Evolutionary conservation across 106 monocot species (phyloP), one percentile per base, ranked within the genome.

Genomic region (Apostasia ramifera): DNA sequence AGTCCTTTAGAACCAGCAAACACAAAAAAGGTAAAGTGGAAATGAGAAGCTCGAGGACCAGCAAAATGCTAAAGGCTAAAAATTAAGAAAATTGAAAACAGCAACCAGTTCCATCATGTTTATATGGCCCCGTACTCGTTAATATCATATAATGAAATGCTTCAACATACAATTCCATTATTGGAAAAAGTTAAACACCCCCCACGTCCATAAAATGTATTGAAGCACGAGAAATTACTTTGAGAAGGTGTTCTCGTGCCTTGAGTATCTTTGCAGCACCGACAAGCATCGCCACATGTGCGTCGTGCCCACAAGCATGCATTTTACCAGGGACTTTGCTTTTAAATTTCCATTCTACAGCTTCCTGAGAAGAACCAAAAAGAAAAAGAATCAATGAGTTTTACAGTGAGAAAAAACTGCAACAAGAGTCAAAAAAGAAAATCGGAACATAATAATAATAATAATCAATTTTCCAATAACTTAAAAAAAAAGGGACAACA

Each of bases 301-400:
- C 89, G 68, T 90, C 89, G 61, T 86, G 89, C 1, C 89, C 89
- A 67, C 89, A 90, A 45, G 89, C 89, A 70, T 90, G 89, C 89
- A 90, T 86, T 73, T 81, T 86, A 2, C 89, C 89, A 6, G 74
- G 66, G 46, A 71, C 53, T 75, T 83, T 83, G 67, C 89, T 87
- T 58, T 87, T 87, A 70, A 81, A 56, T 63, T 84, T 67, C 87
- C 87, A 87, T 41, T 87, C 78, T 7, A 90, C 85, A 14, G 66
- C 69, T 76, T 86, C 85, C 85, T 90, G 60, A 12, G 1, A 59
- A 54, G 52, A 57, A 1, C n/a, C 5, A 46, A 6, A 40, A 63
- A 41, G n/a, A 65, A 6, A 55, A 52, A 6, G 48, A 55, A 54
- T 52, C 10, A 48, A 44, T 37, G 0, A 8, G 15, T 5, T 4